phyloP scores from a whole-genome alignment of 495 filamentous ascomycete genomes.

The Aspergillus funiculosus region DNA sequence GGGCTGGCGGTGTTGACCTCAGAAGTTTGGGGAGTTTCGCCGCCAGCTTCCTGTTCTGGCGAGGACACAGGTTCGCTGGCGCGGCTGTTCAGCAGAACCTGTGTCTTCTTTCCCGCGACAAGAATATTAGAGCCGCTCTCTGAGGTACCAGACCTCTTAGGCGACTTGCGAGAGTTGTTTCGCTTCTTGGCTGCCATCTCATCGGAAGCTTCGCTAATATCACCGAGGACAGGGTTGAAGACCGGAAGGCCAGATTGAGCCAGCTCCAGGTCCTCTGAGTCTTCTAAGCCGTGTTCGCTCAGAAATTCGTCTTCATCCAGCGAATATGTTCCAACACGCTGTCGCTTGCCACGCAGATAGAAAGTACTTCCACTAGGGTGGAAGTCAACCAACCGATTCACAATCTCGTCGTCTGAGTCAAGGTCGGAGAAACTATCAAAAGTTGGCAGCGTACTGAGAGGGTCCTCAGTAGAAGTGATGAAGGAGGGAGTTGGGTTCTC shows the following conservation, averaged over 20 bases:
- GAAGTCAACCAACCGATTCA: conserved; percentile 69
- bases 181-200: conserved; percentile 60
- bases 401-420: conserved; percentile 88
- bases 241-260: conserved; percentile 45
- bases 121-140: conserved; percentile 24
- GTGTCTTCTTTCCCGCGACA: conserved; percentile 26
- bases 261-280: conserved; percentile 63
- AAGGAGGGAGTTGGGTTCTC: conserved; percentile 45
- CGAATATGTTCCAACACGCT: conserved; percentile 60
- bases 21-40: conserved; percentile 18
- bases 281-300: conserved; percentile 70
- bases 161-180: conserved; percentile 35
- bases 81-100: conserved; percentile 15
- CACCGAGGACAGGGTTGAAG: conserved; percentile 21
- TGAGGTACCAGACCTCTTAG: conserved; percentile 45
- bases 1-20: conserved; percentile 22
- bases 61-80: conserved; percentile 9
- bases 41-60: conserved; percentile 9
- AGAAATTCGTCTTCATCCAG: conserved; percentile 71
- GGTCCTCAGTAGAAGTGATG: conserved; percentile 43
- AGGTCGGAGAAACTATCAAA: conserved; percentile 88
- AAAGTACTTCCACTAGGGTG: conserved; percentile 51
- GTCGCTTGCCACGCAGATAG: conserved; percentile 70
- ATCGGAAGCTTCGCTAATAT: conserved; percentile 28
- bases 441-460: conserved; percentile 58